These are phyloP conservation scores for Rubia peregrina DNA, from an alignment of 305 asterid genomes.

Conservation along the genomic window DNA sequence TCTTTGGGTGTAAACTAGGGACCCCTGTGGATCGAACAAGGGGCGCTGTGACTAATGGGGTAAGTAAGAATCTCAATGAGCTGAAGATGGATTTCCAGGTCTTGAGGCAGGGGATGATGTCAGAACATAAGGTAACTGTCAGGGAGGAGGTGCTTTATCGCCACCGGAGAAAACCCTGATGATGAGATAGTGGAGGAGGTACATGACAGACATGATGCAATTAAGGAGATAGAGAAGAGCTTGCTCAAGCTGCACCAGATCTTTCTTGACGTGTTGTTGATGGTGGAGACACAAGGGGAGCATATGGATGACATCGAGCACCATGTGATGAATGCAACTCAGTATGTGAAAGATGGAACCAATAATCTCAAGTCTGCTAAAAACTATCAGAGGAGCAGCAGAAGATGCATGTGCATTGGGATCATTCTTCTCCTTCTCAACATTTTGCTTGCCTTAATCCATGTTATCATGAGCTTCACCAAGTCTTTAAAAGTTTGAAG, in stretches of 20 bases:
- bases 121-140: slow-evolving; percentile 72
- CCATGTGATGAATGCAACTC: slow-evolving; percentile 67
- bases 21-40: slow-evolving; percentile 69
- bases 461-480: slow-evolving; percentile 53
- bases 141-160: slow-evolving; percentile 74
- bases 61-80: slow-evolving; percentile 82
- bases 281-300: slow-evolving; percentile 92
- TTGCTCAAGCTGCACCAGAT: slow-evolving; percentile 83
- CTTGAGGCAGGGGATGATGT: slow-evolving; percentile 78
- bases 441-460: slow-evolving; percentile 51
- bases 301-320: slow-evolving; percentile 83
- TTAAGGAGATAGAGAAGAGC: slow-evolving; percentile 81
- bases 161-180: slow-evolving; percentile 67
- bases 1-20: slow-evolving; percentile 65
- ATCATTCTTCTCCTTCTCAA: slow-evolving; percentile 50
- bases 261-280: slow-evolving; percentile 88
- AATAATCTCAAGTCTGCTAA: slow-evolving; percentile 69
- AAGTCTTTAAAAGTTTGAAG: slow-evolving; percentile 33
- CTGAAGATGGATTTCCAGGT: slow-evolving; percentile 88
- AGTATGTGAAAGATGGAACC: slow-evolving; percentile 54
- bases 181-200: slow-evolving; percentile 87
- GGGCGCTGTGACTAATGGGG: slow-evolving; percentile 77
- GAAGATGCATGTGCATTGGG: slow-evolving; percentile 65
- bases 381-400: slow-evolving; percentile 62
- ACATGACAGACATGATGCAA: slow-evolving; percentile 71